A percentile compares a stretch with the other conserved stretches of the same genome.
phyloP scores from a whole-genome alignment of 2,329 filamentous ascomycete genomes.

The Penicillium sclerotigenum region DNA sequence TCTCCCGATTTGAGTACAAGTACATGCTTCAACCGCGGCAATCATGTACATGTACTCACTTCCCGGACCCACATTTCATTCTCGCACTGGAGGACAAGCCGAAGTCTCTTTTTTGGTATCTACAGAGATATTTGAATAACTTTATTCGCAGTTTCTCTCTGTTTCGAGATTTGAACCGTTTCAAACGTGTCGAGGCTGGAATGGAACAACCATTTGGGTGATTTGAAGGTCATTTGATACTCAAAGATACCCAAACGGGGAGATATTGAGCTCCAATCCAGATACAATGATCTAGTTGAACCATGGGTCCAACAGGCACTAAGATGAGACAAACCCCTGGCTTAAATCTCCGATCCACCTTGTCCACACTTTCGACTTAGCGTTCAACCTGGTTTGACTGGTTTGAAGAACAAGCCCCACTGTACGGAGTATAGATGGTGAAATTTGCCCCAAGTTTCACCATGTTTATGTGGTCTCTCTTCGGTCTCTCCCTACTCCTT shows the following conservation, averaged over 20 bases:
- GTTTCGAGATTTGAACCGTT: background rate
- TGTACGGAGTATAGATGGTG: background rate
- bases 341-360: too few relatives aligned
- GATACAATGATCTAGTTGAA: background rate
- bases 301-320: background rate
- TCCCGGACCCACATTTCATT: background rate
- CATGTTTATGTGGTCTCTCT: background rate
- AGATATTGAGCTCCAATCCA: background rate
- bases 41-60: background rate
- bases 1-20: background rate
- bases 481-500: background rate
- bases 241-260: background rate
- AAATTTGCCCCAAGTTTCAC: background rate
- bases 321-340: background rate
- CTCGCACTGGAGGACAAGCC: background rate
- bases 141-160: background rate
- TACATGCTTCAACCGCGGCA: background rate
- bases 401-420: background rate
- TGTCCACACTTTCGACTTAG: background rate
- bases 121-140: background rate
- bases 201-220: background rate
- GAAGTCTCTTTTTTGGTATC: background rate
- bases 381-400: background rate
- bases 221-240: too few relatives aligned
- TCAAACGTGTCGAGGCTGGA: background rate